These are phyloP conservation scores for Trichoderma cornu-damae DNA, from an alignment of 2,329 filamentous ascomycete genomes.

Conservation along the genomic window DNA sequence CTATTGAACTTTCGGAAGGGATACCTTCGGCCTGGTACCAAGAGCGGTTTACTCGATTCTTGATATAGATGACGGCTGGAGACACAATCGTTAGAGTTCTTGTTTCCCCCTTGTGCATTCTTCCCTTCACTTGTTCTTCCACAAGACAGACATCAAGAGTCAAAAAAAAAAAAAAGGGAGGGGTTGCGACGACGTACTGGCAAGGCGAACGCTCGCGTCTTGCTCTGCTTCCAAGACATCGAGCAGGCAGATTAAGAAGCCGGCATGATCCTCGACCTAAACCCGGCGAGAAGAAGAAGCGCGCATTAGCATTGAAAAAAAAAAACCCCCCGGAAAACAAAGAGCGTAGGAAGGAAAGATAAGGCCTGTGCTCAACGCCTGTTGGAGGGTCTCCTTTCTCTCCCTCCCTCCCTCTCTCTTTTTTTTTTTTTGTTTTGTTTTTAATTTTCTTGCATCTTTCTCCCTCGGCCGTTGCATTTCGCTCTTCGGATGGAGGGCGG, in stretches of 20 bases:
- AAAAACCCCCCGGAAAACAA: no score
- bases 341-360: not conserved
- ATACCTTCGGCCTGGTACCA: constrained; percentile 78
- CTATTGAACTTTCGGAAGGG: constrained; percentile 67
- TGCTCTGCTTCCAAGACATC: constrained; percentile 88
- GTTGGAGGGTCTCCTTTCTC: not conserved
- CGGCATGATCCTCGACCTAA: constrained; percentile 83
- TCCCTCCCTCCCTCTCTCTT: not conserved
- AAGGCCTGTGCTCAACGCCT: not conserved
- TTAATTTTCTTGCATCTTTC: no score
- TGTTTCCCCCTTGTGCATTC: not conserved
- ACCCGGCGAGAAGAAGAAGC: constrained; percentile 20
- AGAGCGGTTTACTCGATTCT: constrained; percentile 91
- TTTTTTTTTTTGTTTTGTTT: not conserved
- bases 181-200: constrained; percentile 58
- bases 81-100: constrained; percentile 19
- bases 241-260: constrained; percentile 85
- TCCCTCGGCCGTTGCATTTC: not conserved
- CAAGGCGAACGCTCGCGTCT: constrained; percentile 76
- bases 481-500: constrained; percentile 6
- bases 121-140: not conserved
- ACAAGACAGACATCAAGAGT: no score
- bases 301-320: constrained; percentile 17
- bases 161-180: no score
- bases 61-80: constrained; percentile 90